phyloP scores from a whole-genome alignment of 2,329 filamentous ascomycete genomes.

The Hypoxylon sp. region DNA sequence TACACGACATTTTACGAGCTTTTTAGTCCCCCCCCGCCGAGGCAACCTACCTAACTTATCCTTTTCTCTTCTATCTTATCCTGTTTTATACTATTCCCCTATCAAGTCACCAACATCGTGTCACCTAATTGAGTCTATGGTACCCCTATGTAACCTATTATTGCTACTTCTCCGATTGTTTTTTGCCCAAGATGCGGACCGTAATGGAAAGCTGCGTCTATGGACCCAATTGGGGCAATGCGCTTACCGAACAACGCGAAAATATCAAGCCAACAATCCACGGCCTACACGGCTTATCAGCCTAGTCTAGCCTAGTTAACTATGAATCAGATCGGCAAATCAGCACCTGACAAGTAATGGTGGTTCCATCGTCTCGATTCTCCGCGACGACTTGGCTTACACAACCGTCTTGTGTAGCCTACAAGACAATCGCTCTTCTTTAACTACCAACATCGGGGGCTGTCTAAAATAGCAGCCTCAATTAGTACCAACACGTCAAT shows the following conservation, averaged over 20 bases:
- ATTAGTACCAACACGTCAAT: conserved; percentile 1
- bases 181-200: conserved; percentile 31
- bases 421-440: conserved; percentile 16
- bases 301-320: conserved; percentile 16
- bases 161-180: conserved; percentile 31
- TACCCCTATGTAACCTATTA: conserved; percentile 32
- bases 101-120: conserved; percentile 35
- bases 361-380: conserved; percentile 22
- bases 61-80: conserved; percentile 14
- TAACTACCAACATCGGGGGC: conserved; percentile 18
- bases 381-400: conserved; percentile 26
- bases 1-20: conserved; percentile 47
- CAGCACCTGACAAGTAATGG: conserved; percentile 39
- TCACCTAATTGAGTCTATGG: conserved; percentile 27
- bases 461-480: conserved; percentile 27
- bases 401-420: conserved; percentile 30
- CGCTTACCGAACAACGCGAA: conserved; percentile 39
- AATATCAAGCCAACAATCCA: conserved; percentile 34
- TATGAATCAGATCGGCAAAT: conserved; percentile 33
- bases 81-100: conserved; percentile 27
- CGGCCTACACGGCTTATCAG: conserved; percentile 12
- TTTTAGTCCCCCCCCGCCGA: conserved; percentile 35
- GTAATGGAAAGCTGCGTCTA: conserved; percentile 44
- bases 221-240: conserved; percentile 30
- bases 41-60: conserved; percentile 40